A percentile compares a stretch with the other conserved stretches of the same genome.
Evolutionary conservation across 2,329 filamentous ascomycete genomes (phyloP).

Genomic region (Talaromyces sp.): DNA sequence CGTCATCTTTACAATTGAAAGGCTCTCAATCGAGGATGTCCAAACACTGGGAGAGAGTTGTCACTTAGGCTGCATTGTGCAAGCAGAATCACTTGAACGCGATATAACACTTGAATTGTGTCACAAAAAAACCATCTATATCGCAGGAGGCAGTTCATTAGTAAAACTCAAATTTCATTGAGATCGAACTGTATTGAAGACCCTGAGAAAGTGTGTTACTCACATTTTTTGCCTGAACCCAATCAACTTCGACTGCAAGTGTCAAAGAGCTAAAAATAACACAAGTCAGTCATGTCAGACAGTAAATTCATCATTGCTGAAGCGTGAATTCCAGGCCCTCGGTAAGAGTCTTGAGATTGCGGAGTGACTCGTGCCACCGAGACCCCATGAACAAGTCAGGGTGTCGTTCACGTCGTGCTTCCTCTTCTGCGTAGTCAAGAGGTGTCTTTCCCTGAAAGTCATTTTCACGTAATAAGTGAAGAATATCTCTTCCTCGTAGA

Average conservation of each 20-base stretch:
- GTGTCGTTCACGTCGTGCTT: not conserved
- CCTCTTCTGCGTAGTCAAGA: not conserved
- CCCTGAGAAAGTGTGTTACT: not conserved
- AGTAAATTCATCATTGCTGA: not conserved
- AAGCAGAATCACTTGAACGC: not conserved
- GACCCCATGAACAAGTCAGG: not conserved
- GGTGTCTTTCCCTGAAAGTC: not conserved
- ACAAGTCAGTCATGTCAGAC: not conserved
- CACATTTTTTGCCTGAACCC: not conserved
- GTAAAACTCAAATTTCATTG: not conserved
- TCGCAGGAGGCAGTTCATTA: not conserved
- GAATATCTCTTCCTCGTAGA: not conserved
- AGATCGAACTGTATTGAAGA: not conserved
- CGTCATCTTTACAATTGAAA: not conserved
- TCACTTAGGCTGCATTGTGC: conserved; percentile 4
- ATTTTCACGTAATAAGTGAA: not conserved
- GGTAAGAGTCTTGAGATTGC: too few species aligned
- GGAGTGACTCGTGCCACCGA: too few species aligned
- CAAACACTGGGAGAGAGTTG: not conserved
- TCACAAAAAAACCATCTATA: conserved; percentile 3
- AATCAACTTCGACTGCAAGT: not conserved
- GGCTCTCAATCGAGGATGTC: not conserved
- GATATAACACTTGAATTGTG: conserved; percentile 7
- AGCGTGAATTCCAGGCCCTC: not conserved
- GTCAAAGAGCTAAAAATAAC: not conserved